These are phyloP conservation scores for Rhodosporidiobolus sp. DNA, from an alignment of 768 basidiomycete genomes.

Conservation along the genomic window DNA sequence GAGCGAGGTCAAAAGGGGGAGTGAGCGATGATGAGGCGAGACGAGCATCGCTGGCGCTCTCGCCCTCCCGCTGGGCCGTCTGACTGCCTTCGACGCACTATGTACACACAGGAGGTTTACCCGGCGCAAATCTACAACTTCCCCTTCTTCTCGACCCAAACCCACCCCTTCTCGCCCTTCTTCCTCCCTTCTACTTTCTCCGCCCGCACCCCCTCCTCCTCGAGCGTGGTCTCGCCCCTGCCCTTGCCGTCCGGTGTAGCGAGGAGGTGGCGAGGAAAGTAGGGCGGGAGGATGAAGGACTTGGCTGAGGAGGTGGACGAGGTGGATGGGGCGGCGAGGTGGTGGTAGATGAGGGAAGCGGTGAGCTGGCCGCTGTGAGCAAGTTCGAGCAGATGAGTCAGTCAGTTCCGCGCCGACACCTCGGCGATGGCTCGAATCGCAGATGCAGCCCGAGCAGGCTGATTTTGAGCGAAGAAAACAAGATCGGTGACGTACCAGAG, in stretches of 20 bases:
- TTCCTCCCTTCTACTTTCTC: background rate
- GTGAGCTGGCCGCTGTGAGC: slow-evolving; percentile 6
- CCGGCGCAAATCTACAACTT: no score
- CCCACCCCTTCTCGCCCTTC: slow-evolving; percentile 10
- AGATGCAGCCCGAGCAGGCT: no score
- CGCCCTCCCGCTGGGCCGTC: no score
- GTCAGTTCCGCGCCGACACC: no score
- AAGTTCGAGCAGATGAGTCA: background rate
- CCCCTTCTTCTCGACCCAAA: background rate
- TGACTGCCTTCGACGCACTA: no score
- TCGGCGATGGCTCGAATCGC: no score
- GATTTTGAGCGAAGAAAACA: background rate
- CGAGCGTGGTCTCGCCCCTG: background rate
- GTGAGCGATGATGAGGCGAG: no score
- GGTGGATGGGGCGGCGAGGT: background rate
- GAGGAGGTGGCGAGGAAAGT: slow-evolving; percentile 24
- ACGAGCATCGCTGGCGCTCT: no score
- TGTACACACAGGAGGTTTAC: no score
- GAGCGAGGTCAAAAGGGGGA: no score
- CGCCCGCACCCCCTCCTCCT: background rate
- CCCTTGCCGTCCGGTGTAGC: background rate
- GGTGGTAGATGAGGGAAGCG: slow-evolving; percentile 1
- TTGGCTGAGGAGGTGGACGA: background rate
- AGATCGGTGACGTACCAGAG: slow-evolving; percentile 12
- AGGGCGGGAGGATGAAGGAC: background rate